A percentile compares a stretch with the other conserved stretches of the same genome.
These are phyloP conservation scores for Trichoderma gamsii DNA, from an alignment of 495 filamentous ascomycete species.

Conservation along the genomic window DNA sequence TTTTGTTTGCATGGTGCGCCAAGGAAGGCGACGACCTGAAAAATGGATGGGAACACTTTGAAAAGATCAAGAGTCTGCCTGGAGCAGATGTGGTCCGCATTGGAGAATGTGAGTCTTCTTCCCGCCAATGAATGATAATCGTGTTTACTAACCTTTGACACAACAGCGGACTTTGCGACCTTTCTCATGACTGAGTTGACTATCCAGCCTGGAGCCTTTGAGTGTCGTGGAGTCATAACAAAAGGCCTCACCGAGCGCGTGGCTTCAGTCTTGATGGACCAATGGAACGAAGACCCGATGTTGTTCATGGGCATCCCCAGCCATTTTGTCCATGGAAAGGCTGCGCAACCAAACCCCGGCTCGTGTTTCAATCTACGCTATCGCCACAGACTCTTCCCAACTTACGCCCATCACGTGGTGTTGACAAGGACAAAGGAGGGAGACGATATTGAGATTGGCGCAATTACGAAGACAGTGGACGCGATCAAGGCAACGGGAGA, in stretches of 20 bases:
- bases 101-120: conserved; percentile 18
- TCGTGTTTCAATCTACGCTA: conserved; percentile 4
- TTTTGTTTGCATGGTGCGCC: conserved; percentile 30
- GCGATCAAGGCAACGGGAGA: neutral
- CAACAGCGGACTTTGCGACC: neutral
- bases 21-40: conserved; percentile 21
- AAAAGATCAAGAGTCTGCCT: conserved; percentile 28
- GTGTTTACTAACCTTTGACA: neutral
- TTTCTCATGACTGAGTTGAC: neutral
- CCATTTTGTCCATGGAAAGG: neutral
- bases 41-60: conserved; percentile 27
- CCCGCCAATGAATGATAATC: neutral
- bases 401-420: neutral
- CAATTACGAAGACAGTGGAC: neutral
- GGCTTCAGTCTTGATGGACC: neutral
- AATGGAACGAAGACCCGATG: neutral
- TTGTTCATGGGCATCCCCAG: neutral
- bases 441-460: neutral
- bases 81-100: conserved; percentile 28
- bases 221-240: neutral
- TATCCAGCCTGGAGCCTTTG: neutral
- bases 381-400: conserved; percentile 1
- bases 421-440: neutral
- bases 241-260: neutral
- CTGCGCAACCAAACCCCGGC: neutral